These are phyloP conservation scores for Aspergillus mulundensis DNA, from an alignment of 495 filamentous ascomycete genomes.

Conservation along the genomic window DNA sequence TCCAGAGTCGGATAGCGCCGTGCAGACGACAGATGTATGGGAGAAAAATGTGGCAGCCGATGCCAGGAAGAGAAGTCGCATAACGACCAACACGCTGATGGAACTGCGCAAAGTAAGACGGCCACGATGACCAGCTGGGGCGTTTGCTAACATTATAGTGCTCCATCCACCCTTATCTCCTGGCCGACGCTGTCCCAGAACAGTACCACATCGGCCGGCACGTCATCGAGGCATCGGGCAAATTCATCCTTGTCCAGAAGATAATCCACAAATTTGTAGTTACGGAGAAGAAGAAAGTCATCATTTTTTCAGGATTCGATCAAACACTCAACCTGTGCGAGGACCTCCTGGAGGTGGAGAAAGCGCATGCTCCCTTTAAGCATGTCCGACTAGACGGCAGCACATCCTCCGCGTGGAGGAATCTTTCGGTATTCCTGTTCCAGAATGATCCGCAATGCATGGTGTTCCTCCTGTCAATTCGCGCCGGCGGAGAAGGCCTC, in stretches of 20 bases:
- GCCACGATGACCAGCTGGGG: neutral
- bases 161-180: constrained; percentile 60
- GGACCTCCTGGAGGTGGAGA: constrained; percentile 49
- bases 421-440: constrained; percentile 56
- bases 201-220: constrained; percentile 28
- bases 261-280: constrained; percentile 54
- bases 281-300: constrained; percentile 54
- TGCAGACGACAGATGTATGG: neutral
- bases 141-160: constrained; percentile 24
- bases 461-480: constrained; percentile 62
- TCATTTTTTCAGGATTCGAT: constrained; percentile 62
- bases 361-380: constrained; percentile 45
- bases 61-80: neutral
- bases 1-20: neutral
- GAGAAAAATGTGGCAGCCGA: neutral
- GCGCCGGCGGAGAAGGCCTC: constrained; percentile 61
- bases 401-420: constrained; percentile 51
- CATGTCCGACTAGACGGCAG: constrained; percentile 56
- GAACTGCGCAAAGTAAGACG: constrained; percentile 52
- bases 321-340: constrained; percentile 57
- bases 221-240: constrained; percentile 55
- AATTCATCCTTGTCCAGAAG: constrained; percentile 62
- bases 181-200: constrained; percentile 21
- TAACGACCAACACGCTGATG: constrained; percentile 52
- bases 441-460: constrained; percentile 47